phyloP scores from a whole-genome alignment of 2,329 filamentous ascomycete species.

The Fusarium scirpi region DNA sequence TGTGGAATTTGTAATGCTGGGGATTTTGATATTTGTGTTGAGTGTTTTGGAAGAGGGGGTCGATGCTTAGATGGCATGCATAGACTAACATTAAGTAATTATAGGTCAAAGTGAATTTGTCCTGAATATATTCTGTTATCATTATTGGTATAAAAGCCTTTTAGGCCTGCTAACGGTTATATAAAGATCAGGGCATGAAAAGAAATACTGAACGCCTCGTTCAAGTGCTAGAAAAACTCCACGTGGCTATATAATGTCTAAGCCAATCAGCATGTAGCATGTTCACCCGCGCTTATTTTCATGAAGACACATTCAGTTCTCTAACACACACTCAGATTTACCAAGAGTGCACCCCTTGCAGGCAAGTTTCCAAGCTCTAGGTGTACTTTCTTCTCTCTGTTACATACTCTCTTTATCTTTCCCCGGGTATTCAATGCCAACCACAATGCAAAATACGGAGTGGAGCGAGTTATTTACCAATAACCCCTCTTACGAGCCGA shows the following conservation, averaged over 20 bases:
- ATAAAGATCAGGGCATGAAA: rapidly evolving
- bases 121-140: neutral
- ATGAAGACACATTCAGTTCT: neutral
- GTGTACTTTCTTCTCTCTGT: neutral
- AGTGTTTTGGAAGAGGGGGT: neutral
- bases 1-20: neutral
- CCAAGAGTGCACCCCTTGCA: neutral
- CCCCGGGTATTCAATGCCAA: neutral
- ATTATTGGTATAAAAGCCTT: neutral
- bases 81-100: neutral
- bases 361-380: neutral
- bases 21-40: neutral
- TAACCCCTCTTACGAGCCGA: neutral
- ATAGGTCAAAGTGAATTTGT: neutral
- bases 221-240: rapidly evolving
- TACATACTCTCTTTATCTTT: too few relatives aligned
- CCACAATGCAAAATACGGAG: rapidly evolving
- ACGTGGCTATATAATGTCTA: rapidly evolving
- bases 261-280: neutral
- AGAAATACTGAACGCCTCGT: rapidly evolving
- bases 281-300: too few relatives aligned
- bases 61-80: neutral
- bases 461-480: neutral
- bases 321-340: neutral
- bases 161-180: rapidly evolving